Evolutionary conservation across 148 eudicot genomes (phyloP).

Genomic region (Camellia lanceoleosa): DNA sequence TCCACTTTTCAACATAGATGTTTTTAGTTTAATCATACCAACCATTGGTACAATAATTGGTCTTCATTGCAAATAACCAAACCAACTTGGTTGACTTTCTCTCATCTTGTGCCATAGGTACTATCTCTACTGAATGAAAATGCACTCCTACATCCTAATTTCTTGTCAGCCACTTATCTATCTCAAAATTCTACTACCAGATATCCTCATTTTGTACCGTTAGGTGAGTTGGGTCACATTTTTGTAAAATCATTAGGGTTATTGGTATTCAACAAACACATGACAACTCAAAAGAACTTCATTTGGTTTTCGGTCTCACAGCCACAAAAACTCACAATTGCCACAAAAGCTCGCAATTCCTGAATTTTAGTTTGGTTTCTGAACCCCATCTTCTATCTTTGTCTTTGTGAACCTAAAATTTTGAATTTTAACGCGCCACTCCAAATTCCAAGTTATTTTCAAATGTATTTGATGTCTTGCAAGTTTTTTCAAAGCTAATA

Average conservation of each 20-base stretch:
- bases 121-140: not conserved
- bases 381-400: not conserved
- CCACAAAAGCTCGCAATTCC: no score
- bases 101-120: not conserved
- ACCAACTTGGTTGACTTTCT: not conserved
- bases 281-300: not conserved
- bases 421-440: not conserved
- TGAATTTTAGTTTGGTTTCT: no score
- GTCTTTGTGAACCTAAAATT: not conserved
- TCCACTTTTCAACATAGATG: not conserved
- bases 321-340: not conserved
- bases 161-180: not conserved
- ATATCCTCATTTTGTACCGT: not conserved
- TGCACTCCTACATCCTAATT: not conserved
- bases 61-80: not conserved
- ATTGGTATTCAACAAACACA: not conserved
- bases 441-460: not conserved
- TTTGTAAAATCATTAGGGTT: not conserved
- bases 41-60: not conserved
- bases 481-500: not conserved
- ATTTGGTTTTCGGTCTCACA: not conserved
- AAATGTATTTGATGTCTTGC: not conserved
- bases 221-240: not conserved
- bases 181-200: not conserved
- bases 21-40: not conserved